These are phyloP conservation scores for Trametes meyenii DNA, from an alignment of 768 basidiomycete genomes.

Conservation along the genomic window DNA sequence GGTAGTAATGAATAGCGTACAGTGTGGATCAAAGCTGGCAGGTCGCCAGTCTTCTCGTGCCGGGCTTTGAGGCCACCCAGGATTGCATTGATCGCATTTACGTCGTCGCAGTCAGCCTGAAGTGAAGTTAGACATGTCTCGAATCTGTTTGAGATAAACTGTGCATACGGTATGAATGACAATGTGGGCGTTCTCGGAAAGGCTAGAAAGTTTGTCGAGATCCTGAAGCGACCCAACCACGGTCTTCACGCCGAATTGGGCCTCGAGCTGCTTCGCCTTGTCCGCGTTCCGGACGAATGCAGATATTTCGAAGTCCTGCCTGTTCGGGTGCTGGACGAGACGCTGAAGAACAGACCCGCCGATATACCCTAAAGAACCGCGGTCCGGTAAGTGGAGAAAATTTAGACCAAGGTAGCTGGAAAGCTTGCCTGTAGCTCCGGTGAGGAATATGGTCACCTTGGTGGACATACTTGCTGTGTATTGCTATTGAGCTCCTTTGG, in stretches of 20 bases:
- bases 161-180: slow-evolving; percentile 48
- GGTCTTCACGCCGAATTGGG: slow-evolving; percentile 25
- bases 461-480: slow-evolving; percentile 7
- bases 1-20: slow-evolving; percentile 38
- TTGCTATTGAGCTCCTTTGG: background rate
- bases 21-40: slow-evolving; percentile 44
- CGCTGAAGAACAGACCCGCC: slow-evolving; percentile 54
- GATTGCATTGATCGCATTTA: slow-evolving; percentile 46
- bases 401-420: background rate
- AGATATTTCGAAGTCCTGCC: slow-evolving; percentile 46
- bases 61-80: slow-evolving; percentile 54
- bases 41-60: slow-evolving; percentile 42
- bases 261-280: slow-evolving; percentile 34
- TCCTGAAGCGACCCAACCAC: slow-evolving; percentile 34
- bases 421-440: slow-evolving; percentile 46
- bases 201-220: slow-evolving; percentile 37
- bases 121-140: background rate
- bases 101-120: slow-evolving; percentile 51
- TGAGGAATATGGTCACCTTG: slow-evolving; percentile 43
- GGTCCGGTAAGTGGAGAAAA: background rate
- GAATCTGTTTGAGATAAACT: slow-evolving; percentile 26
- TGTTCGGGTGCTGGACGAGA: slow-evolving; percentile 47
- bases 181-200: slow-evolving; percentile 48
- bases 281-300: slow-evolving; percentile 48
- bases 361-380: slow-evolving; percentile 49